Evolutionary conservation across 495 filamentous ascomycete species (phyloP).

Genomic region (Aspergillus hancockii): DNA sequence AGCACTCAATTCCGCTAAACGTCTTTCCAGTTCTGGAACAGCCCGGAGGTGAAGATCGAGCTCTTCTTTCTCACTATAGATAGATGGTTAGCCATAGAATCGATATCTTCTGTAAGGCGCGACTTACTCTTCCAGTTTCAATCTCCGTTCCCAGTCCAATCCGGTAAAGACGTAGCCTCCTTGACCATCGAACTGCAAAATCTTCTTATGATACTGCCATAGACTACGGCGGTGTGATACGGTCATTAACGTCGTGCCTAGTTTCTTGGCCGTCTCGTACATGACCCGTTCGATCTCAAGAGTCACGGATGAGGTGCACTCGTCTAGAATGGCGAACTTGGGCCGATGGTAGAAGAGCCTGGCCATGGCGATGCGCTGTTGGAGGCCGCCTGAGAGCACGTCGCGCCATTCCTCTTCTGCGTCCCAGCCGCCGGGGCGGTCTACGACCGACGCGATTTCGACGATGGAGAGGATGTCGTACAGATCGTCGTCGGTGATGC

Average conservation of each 20-base stretch:
- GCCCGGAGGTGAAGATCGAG: slow-evolving; percentile 79
- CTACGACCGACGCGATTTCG: slow-evolving; percentile 80
- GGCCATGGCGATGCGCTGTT: slow-evolving; percentile 98
- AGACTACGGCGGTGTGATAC: slow-evolving; percentile 87
- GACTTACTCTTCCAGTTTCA: slow-evolving; percentile 83
- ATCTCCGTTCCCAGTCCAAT: slow-evolving; percentile 82
- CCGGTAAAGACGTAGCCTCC: slow-evolving; percentile 88
- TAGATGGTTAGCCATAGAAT: slow-evolving; percentile 9
- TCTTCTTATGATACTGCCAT: slow-evolving; percentile 93
- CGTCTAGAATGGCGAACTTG: slow-evolving; percentile 88
- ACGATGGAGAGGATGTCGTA: slow-evolving; percentile 73
- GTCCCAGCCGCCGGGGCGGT: slow-evolving; percentile 84
- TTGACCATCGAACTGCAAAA: slow-evolving; percentile 95
- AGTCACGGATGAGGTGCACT: slow-evolving; percentile 92
- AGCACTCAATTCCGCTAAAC: slow-evolving; percentile 71
- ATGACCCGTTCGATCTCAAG: slow-evolving; percentile 91
- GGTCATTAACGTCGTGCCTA: slow-evolving; percentile 94
- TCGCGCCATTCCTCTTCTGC: slow-evolving; percentile 96
- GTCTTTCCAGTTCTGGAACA: slow-evolving; percentile 83
- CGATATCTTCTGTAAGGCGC: neutral
- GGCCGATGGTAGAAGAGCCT: slow-evolving; percentile 93
- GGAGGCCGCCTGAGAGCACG: slow-evolving; percentile 82
- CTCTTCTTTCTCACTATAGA: slow-evolving; percentile 82
- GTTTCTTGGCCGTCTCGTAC: slow-evolving; percentile 91
- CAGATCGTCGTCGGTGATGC: slow-evolving; percentile 80